Base-by-base conservation (phyloP, 805 yeast species). In the Candida ponderosae region DNA sequence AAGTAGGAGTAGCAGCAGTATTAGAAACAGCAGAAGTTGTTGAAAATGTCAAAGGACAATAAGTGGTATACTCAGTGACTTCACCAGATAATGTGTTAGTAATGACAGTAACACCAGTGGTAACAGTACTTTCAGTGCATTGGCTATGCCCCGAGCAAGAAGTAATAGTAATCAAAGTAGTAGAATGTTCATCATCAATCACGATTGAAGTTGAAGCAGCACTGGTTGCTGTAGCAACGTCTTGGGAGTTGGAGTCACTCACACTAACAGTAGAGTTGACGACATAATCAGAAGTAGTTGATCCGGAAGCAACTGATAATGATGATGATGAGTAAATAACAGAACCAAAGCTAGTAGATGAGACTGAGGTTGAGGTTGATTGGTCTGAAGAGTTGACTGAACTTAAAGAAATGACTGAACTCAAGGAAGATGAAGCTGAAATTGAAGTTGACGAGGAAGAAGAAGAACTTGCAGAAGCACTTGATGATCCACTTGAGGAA, bases 61-160 rank as follows among this genome's bases (percentile, higher is more conserved):
- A 62, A 7, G 68, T 60, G 18, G 67, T 61, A 54, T 59, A 68
- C 15, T 53, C 50, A n/a, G 68, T 68, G 31, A 33, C 55, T 1
- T 41, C 36, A 32, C 37, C 35, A 26, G 21, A 37, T 40, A 27
- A 34, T 4, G 65, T 56, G 31, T 53, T 53, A 30, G 65, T 61
- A 31, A 63, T 57, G 38, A 58, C 54, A 16, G 62, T 56, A 14
- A 59, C 54, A 40, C 51, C 40, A 44, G 65, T 57, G 34, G 54
- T 39, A 7, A 20, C 26, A 14, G 29, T 26, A 6, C 16, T 49
- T 36, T 57, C 59, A 18, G 44, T 34, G 47, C 68, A 63, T 21
- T 43, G 44, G 48, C 54, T 46, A 18, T 34, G 21, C 18, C 48
- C 54, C 35, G 47, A 47, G 48, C 67, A 63, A 29, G 59, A 51